phyloP scores from a whole-genome alignment of 1,139 yeast species.

The Magnusiomyces paraingens region DNA sequence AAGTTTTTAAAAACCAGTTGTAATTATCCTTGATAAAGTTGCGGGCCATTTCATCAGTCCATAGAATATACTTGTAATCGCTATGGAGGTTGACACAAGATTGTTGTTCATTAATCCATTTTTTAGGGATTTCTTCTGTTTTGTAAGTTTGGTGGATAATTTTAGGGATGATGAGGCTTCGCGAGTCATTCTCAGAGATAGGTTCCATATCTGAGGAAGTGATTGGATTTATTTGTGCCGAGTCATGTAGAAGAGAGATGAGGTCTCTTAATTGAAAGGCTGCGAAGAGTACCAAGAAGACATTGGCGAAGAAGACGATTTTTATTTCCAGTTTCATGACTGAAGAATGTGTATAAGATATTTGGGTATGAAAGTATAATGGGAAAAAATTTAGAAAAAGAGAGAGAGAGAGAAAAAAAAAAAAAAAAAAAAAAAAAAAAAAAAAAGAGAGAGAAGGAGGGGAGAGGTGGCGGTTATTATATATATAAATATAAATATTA shows the following conservation, averaged over 20 bases:
- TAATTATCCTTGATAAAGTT: constrained; percentile 71
- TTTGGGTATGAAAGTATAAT: not conserved
- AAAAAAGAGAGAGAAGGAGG: not conserved
- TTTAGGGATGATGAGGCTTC: constrained; percentile 56
- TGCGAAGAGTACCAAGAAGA: constrained; percentile 45
- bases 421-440: not conserved
- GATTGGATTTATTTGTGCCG: constrained; percentile 57
- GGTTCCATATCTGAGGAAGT: constrained; percentile 48
- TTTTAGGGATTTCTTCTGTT: constrained; percentile 65
- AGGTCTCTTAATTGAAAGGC: constrained; percentile 66
- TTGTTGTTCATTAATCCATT: constrained; percentile 74
- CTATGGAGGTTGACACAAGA: constrained; percentile 74
- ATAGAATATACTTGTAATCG: constrained; percentile 71
- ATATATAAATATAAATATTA: not conserved
- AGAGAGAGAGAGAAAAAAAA: not conserved
- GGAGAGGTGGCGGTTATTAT: not conserved
- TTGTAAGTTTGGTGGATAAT: constrained; percentile 93
- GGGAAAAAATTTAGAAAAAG: not conserved
- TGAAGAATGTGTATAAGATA: not conserved
- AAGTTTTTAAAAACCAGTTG: constrained; percentile 79
- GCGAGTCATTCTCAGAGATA: constrained; percentile 15
- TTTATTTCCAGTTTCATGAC: constrained; percentile 23
- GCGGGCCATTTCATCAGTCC: constrained; percentile 86
- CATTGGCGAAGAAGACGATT: constrained; percentile 28
- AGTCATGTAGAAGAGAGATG: constrained; percentile 68